Conservation (phyloP, 768 basidiomycete genomes). For the Gymnopilus junonius region DNA sequence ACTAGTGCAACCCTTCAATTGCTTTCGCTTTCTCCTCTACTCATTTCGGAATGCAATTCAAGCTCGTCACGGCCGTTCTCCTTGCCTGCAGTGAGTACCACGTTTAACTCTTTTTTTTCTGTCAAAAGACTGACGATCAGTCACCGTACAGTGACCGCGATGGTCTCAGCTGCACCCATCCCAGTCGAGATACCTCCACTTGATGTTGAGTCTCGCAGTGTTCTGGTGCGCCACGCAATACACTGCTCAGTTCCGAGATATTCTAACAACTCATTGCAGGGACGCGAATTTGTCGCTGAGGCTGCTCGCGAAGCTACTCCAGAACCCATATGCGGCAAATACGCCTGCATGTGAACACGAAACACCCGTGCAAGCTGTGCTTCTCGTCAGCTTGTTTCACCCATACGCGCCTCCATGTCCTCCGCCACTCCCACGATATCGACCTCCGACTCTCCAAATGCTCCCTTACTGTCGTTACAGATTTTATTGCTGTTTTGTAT, state of each 20-base stretch:
- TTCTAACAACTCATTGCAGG: conserved; percentile 9
- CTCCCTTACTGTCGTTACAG: background rate
- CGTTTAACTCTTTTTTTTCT: background rate
- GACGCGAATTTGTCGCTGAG: conserved; percentile 9
- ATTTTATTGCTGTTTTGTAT: conserved; percentile 4
- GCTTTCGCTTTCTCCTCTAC: conserved; percentile 3
- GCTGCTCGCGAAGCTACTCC: conserved; percentile 26
- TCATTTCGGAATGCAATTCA: conserved; percentile 33
- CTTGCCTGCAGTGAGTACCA: conserved; percentile 31
- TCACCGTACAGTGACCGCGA: conserved; percentile 17
- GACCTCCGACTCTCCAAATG: background rate
- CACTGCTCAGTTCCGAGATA: background rate
- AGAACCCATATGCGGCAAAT: conserved; percentile 18
- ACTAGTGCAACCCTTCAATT: background rate
- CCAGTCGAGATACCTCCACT: conserved; percentile 24
- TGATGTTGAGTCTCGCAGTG: conserved; percentile 22
- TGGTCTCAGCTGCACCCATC: conserved; percentile 34
- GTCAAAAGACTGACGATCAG: background rate
- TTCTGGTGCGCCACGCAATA: conserved; percentile 13
- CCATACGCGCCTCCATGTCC: background rate
- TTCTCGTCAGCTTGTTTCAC: background rate
- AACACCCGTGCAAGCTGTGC: conserved; percentile 7
- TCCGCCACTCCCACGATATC: background rate
- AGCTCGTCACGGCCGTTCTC: conserved; percentile 25
- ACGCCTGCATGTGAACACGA: conserved; percentile 20